These are phyloP conservation scores for Lenwebbia sp. DNA, from an alignment of 345 rosid species.

Conservation along the genomic window DNA sequence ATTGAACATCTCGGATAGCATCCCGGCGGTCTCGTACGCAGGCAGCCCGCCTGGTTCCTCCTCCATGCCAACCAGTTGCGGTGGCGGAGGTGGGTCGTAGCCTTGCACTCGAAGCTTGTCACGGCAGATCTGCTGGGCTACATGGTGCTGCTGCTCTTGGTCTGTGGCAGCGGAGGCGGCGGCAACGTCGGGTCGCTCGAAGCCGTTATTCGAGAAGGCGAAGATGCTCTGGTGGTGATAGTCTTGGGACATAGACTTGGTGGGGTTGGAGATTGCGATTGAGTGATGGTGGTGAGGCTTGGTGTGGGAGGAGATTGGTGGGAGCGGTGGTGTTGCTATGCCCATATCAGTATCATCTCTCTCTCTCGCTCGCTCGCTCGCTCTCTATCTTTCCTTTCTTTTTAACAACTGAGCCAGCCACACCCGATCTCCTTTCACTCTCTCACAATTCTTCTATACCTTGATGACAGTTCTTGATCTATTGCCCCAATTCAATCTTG, in stretches of 20 bases:
- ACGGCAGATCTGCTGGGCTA: slow-evolving; percentile 60
- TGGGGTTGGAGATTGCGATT: slow-evolving; percentile 7
- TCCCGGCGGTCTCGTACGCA: slow-evolving; percentile 69
- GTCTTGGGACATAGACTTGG: slow-evolving; percentile 80
- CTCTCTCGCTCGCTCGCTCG: slow-evolving; percentile 8
- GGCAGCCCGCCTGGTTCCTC: slow-evolving; percentile 33
- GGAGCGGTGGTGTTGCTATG: slow-evolving; percentile 39
- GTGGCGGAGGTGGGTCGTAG: slow-evolving; percentile 25
- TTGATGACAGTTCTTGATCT: not conserved
- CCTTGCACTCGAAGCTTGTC: slow-evolving; percentile 47
- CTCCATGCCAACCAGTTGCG: slow-evolving; percentile 36
- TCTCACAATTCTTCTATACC: not conserved
- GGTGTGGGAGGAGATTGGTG: slow-evolving; percentile 11
- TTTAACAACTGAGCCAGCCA: not conserved
- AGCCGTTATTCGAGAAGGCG: slow-evolving; percentile 56
- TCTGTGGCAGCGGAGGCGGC: slow-evolving; percentile 1
- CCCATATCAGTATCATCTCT: slow-evolving; percentile 52
- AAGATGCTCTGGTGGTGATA: slow-evolving; percentile 61
- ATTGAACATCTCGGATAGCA: slow-evolving; percentile 95
- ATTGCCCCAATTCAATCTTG: not conserved
- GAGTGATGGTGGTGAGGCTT: slow-evolving; percentile 10
- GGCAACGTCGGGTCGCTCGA: slow-evolving; percentile 30
- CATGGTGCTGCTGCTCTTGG: slow-evolving; percentile 36
- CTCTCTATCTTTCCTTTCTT: not conserved
- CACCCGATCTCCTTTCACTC: not conserved